phyloP scores from a whole-genome alignment of 2,329 filamentous ascomycete genomes.

The Ramichloridium luteum region DNA sequence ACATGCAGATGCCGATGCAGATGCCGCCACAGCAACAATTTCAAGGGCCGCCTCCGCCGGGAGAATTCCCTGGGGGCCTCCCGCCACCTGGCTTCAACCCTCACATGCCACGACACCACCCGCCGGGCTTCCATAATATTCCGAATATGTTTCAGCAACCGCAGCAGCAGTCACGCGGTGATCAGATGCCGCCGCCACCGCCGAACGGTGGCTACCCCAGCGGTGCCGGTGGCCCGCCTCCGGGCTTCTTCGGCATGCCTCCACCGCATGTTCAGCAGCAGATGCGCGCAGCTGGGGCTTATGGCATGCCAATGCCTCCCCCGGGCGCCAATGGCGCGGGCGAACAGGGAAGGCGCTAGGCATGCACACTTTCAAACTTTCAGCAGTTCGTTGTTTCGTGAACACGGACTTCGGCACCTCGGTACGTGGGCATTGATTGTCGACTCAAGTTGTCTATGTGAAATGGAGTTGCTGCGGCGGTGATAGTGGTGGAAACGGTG shows the following conservation, averaged over 20 bases:
- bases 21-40: conserved; percentile 5
- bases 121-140: conserved; percentile 21
- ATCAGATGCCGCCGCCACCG: conserved; percentile 8
- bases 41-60: conserved; percentile 3
- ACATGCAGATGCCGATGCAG: conserved; percentile 2
- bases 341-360: too few relatives aligned
- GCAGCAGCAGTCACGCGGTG: conserved; percentile 5
- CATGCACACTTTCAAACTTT: too few relatives aligned
- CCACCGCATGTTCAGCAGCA: background rate
- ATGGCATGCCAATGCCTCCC: background rate
- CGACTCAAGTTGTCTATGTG: too few relatives aligned
- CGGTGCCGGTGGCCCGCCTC: conserved; percentile 6
- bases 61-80: background rate
- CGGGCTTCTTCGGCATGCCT: conserved; percentile 9
- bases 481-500: too few relatives aligned
- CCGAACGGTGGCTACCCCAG: conserved; percentile 1
- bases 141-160: conserved; percentile 21
- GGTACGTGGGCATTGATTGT: too few relatives aligned
- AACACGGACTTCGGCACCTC: too few relatives aligned
- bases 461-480: too few relatives aligned
- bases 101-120: conserved; percentile 19
- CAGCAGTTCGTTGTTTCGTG: too few relatives aligned
- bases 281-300: background rate
- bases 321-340: too few relatives aligned
- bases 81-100: conserved; percentile 23